Conservation (phyloP, 176 grass and related monocot genomes). For the Raddia guianensis region DNA sequence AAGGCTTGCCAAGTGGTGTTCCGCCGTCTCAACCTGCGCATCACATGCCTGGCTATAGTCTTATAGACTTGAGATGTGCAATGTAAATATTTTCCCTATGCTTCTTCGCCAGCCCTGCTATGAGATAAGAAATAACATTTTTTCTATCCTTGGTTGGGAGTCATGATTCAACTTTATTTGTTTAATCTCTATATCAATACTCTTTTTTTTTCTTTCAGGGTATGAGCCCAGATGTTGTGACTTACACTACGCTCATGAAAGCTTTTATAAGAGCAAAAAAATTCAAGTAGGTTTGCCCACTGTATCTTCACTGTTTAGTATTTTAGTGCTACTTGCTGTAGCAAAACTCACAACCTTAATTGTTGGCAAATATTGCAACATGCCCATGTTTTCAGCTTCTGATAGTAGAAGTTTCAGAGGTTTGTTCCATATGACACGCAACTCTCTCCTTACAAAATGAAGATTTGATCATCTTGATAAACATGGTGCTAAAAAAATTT, state of each 20-base stretch:
- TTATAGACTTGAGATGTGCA: too few species aligned
- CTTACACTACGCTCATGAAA: slow-evolving; percentile 96
- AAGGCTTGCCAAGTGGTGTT: too few species aligned
- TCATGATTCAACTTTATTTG: slow-evolving; percentile 28
- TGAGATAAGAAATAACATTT: slow-evolving; percentile 8
- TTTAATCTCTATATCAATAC: neutral
- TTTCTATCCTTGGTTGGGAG: slow-evolving; percentile 19
- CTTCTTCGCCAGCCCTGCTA: too few species aligned
- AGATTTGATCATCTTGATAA: slow-evolving; percentile 4
- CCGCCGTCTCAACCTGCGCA: too few species aligned
- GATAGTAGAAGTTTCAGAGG: neutral
- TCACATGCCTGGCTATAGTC: too few species aligned
- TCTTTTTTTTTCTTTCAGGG: slow-evolving; percentile 51
- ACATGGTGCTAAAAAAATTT: slow-evolving; percentile 4
- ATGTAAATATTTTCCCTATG: too few species aligned
- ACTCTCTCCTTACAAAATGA: neutral
- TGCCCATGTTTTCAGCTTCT: neutral
- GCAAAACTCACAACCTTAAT: slow-evolving; percentile 3
- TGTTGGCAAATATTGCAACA: neutral
- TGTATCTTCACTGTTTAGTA: neutral
- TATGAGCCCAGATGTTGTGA: slow-evolving; percentile 90
- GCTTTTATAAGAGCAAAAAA: slow-evolving; percentile 84
- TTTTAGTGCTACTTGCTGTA: slow-evolving; percentile 4
- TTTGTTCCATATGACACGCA: neutral
- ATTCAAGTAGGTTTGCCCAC: slow-evolving; percentile 59